Base-by-base conservation (phyloP, 2,329 filamentous ascomycete species). In the Hypocreales sp. region DNA sequence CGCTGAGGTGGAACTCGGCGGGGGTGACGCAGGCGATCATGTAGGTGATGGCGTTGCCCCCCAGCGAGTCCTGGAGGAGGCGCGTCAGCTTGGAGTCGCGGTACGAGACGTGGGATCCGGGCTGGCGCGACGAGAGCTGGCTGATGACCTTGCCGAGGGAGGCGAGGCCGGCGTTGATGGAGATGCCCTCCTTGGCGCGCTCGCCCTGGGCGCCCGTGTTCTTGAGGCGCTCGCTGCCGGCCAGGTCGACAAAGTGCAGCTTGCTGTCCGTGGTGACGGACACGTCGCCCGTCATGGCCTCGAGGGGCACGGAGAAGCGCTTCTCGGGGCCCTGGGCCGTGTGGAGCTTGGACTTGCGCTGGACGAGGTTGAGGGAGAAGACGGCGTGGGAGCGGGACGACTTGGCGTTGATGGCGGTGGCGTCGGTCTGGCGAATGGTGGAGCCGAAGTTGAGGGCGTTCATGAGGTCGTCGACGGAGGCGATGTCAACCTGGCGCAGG, bases 1-100 rank as follows among this genome's bases (percentile, higher is more conserved):
- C 90, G 56, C 86, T 95, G 24, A 98, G 62, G 50, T 98, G 90
- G 47, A 98, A 98, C 48, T 94, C 86, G 10, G 87, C 83, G 0
- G 86, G 87, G 1, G 87, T 98, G 17, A 98, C 86, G 55, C 90
- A 98, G 7, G 90, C 90, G 56, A 98, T 90, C 90, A 98, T 95
- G 57, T 95, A 98, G 1, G 90, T 98, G 47, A 94, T 92, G 20
- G 90, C 90, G 48, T 92, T 95, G 5, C 90, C 90, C 31, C 90
- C 90, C 5, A 98, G 65, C 0, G 90, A 98, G 53, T 98, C 90
- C 60, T 98, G 90, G 12, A 98, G 69, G 15, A 98, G 64, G 33
- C 90, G 78, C 8, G 90, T 98, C 40, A 98, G 72, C 49, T 84
- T 86, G n/a, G 90, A 95, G 56, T 98, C 90, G 37, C 90, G 82